Conservation (phyloP, 306 rosid genomes). For the Abrus precatorius region DNA sequence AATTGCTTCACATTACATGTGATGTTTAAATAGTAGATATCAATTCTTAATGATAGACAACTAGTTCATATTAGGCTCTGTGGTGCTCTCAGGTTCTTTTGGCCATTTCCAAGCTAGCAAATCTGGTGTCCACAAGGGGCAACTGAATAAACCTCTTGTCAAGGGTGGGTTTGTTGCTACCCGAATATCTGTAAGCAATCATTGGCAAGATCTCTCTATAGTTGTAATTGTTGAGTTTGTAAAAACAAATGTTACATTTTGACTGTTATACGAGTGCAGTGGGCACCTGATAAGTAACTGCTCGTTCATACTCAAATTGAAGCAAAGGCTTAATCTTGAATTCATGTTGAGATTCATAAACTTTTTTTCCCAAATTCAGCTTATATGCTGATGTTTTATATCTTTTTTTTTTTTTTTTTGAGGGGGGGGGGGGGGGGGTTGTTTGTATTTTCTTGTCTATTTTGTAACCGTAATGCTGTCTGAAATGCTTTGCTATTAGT, state of each 20-base stretch:
- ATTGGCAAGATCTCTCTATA: constrained; percentile 1
- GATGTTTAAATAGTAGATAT: constrained; percentile 20
- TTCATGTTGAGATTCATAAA: neutral
- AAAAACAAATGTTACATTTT: neutral
- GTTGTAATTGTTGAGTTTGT: constrained; percentile 21
- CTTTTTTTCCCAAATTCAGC: constrained; percentile 2
- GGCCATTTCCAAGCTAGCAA: constrained; percentile 97
- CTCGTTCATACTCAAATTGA: constrained; percentile 14
- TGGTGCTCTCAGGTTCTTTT: constrained; percentile 82
- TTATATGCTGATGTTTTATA: neutral
- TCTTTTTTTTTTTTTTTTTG: neutral
- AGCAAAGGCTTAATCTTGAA: constrained; percentile 26
- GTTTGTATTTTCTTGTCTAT: neutral
- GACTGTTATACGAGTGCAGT: constrained; percentile 20
- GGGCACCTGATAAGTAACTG: neutral
- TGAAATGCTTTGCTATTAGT: constrained; percentile 20
- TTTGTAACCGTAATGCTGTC: constrained; percentile 20
- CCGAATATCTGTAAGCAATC: constrained; percentile 80
- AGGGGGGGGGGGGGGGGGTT: neutral
- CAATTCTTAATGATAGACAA: constrained; percentile 14
- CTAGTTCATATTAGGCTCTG: constrained; percentile 15
- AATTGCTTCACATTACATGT: constrained; percentile 12
- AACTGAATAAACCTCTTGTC: constrained; percentile 78
- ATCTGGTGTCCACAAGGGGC: constrained; percentile 97
- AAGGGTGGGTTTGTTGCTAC: constrained; percentile 98